Percentiles rank a stretch among this genome's conserved stretches.
Evolutionary conservation across 2,329 filamentous ascomycete species (phyloP).

Genomic region (Epichloe typhina): DNA sequence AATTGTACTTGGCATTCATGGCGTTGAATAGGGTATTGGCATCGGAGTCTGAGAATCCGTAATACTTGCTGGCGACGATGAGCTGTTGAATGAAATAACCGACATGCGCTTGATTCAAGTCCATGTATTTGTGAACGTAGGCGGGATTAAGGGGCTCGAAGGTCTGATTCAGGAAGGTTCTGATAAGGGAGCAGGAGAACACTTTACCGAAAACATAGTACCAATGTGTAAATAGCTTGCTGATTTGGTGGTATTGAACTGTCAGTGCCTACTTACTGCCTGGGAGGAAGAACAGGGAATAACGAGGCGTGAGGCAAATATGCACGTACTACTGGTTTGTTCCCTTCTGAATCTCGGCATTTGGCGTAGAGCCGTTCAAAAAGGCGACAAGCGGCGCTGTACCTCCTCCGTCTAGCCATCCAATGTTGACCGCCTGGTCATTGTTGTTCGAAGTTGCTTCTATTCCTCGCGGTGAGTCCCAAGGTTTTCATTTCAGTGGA

Average conservation of each 20-base stretch:
- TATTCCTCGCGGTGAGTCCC: background rate
- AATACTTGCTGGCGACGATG: slow-evolving; percentile 11
- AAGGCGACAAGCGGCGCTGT: slow-evolving; percentile 13
- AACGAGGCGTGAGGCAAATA: background rate
- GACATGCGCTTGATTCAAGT: slow-evolving; percentile 16
- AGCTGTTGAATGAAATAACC: slow-evolving; percentile 20
- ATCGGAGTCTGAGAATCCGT: slow-evolving; percentile 17
- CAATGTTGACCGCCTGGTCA: slow-evolving; percentile 11
- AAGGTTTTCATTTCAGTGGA: background rate
- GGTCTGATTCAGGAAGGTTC: slow-evolving; percentile 8
- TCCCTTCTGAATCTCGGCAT: slow-evolving; percentile 10
- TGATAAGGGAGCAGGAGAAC: slow-evolving; percentile 14
- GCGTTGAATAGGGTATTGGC: slow-evolving; percentile 9
- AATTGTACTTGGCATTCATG: slow-evolving; percentile 18
- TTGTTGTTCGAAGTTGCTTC: slow-evolving; percentile 17
- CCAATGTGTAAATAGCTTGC: slow-evolving; percentile 18
- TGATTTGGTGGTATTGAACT: background rate
- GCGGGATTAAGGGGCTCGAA: slow-evolving; percentile 11
- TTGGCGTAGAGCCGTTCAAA: slow-evolving; percentile 11
- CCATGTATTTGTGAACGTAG: slow-evolving; percentile 22
- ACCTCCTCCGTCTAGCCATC: slow-evolving; percentile 20
- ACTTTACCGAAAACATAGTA: slow-evolving; percentile 15
- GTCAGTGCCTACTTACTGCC: background rate
- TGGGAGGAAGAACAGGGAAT: background rate
- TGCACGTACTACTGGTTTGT: slow-evolving; percentile 17